phyloP scores from a whole-genome alignment of 148 eudicot species.

The Vaccinium macrocarpon region DNA sequence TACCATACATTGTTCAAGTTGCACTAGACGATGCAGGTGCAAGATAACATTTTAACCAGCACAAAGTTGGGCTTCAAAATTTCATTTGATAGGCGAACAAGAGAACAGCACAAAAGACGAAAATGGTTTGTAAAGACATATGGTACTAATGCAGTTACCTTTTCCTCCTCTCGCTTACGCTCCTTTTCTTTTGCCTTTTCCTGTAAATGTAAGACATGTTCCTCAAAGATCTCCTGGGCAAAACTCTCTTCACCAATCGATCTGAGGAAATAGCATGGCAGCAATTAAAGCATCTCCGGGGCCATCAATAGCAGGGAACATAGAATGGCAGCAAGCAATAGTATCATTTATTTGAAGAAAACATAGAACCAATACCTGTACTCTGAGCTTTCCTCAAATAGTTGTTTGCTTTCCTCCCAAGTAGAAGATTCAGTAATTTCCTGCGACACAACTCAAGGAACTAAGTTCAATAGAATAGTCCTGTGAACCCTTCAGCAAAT shows the following conservation, averaged over 20 bases:
- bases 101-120: neutral
- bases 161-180: slow-evolving; percentile 91
- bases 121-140: neutral
- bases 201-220: slow-evolving; percentile 55
- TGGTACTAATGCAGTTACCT: slow-evolving; percentile 39
- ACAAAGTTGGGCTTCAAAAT: neutral
- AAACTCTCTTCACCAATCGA: slow-evolving; percentile 71
- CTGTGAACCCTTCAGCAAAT: neutral
- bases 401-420: slow-evolving; percentile 80
- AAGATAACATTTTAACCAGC: neutral
- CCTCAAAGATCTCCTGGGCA: slow-evolving; percentile 73
- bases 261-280: slow-evolving; percentile 29
- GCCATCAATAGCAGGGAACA: neutral
- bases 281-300: slow-evolving; percentile 8
- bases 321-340: slow-evolving; percentile 10
- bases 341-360: neutral
- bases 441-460: slow-evolving; percentile 31
- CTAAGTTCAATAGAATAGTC: slow-evolving; percentile 7
- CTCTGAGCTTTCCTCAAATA: slow-evolving; percentile 83
- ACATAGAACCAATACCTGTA: slow-evolving; percentile 47
- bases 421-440: slow-evolving; percentile 69
- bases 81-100: neutral
- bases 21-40: neutral
- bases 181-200: slow-evolving; percentile 96
- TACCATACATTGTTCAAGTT: neutral